Conservation (phyloP, 2,329 filamentous ascomycete species). For the Xylaria hypoxylon region DNA sequence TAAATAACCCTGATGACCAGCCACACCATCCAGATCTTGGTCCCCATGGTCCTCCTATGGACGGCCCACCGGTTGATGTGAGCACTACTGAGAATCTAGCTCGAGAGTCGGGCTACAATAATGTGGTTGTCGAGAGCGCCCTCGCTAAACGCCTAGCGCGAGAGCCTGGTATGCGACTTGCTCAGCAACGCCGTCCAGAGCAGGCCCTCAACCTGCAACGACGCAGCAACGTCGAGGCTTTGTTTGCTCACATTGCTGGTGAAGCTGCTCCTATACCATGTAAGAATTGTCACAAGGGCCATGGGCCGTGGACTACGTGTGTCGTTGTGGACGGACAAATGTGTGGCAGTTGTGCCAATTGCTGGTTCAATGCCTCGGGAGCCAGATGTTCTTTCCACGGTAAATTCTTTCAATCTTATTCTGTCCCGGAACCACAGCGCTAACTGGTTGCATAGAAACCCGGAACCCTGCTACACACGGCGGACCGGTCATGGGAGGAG, state of each 20-base stretch:
- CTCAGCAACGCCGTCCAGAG: conserved; percentile 65
- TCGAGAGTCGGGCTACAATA: conserved; percentile 59
- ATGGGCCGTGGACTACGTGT: conserved; percentile 69
- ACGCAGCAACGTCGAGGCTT: conserved; percentile 69
- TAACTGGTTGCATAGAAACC: conserved; percentile 54
- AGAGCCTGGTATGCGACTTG: conserved; percentile 62
- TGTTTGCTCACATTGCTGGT: conserved; percentile 69
- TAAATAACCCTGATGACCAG: conserved; percentile 49
- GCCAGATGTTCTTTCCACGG: conserved; percentile 71
- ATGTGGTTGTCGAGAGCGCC: conserved; percentile 64
- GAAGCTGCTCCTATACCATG: conserved; percentile 61
- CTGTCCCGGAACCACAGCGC: neutral
- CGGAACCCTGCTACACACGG: conserved; percentile 57
- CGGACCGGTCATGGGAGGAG: conserved; percentile 48
- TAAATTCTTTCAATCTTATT: conserved; percentile 49
- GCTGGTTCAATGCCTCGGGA: conserved; percentile 72
- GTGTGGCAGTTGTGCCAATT: conserved; percentile 72
- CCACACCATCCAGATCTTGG: conserved; percentile 47
- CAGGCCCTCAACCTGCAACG: conserved; percentile 67
- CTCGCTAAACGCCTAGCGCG: conserved; percentile 66
- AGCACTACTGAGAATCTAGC: conserved; percentile 62
- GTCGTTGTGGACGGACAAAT: conserved; percentile 70
- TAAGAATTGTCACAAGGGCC: conserved; percentile 70
- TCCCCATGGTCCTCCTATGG: conserved; percentile 40
- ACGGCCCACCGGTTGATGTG: conserved; percentile 38